Conservation (phyloP, 352 stramenopile genomes). For the Phytophthora boehmeriae region DNA sequence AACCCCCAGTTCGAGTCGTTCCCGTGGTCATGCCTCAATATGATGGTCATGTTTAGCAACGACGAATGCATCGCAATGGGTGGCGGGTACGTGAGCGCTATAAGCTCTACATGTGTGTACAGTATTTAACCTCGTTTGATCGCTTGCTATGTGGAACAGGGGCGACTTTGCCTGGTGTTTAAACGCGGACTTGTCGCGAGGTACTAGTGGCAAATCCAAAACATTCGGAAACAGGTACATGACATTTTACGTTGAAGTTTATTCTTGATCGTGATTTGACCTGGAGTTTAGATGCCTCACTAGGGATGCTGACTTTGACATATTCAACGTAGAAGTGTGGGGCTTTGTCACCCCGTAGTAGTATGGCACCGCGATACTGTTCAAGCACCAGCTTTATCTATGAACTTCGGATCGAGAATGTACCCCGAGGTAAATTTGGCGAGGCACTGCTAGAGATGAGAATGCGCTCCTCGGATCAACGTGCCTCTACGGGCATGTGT, state of each 20-base stretch:
- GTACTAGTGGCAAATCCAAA: slow-evolving; percentile 48
- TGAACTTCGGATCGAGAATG: no score
- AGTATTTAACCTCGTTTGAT: no score
- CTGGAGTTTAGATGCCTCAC: slow-evolving; percentile 41
- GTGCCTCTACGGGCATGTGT: no score
- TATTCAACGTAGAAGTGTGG: slow-evolving; percentile 73
- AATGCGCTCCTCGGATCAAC: no score
- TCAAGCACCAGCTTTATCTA: slow-evolving; percentile 4
- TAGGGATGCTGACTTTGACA: slow-evolving; percentile 55
- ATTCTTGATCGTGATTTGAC: slow-evolving; percentile 1
- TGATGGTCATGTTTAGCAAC: slow-evolving; percentile 80
- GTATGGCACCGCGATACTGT: slow-evolving; percentile 1
- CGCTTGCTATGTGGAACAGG: slow-evolving; percentile 13
- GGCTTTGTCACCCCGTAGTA: slow-evolving; percentile 63
- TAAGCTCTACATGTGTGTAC: no score
- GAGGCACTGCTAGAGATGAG: no score
- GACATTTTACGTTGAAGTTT: not conserved
- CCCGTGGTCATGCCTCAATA: slow-evolving; percentile 62
- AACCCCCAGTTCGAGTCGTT: slow-evolving; percentile 65
- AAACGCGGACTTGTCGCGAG: slow-evolving; percentile 69
- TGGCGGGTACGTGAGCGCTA: slow-evolving; percentile 63
- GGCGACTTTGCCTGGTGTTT: slow-evolving; percentile 72
- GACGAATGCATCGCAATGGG: slow-evolving; percentile 74
- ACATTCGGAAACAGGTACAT: slow-evolving; percentile 66
- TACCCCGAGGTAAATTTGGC: no score